Conservation (phyloP, 1,284 basidiomycete genomes). For the Puccinia polysora region DNA sequence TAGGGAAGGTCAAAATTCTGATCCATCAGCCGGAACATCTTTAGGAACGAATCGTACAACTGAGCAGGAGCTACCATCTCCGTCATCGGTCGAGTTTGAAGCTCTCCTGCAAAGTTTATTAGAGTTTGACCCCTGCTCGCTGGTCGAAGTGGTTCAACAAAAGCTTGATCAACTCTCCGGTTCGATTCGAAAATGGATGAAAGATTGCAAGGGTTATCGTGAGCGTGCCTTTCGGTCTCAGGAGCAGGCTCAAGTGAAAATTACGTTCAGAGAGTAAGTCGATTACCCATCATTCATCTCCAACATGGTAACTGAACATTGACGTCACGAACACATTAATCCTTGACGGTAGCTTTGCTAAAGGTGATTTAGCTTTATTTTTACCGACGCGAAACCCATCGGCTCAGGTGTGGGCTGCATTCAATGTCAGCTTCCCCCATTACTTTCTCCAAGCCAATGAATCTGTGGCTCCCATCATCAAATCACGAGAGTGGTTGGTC, state of each 20-base stretch:
- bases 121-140: conserved; percentile 73
- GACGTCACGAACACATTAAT: neutral
- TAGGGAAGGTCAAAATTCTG: conserved; percentile 46
- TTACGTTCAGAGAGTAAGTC: conserved; percentile 71
- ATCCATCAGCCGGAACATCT: conserved; percentile 44
- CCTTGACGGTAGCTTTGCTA: conserved; percentile 60
- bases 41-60: conserved; percentile 10
- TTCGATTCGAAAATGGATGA: conserved; percentile 90
- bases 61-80: conserved; percentile 46
- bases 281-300: too few species aligned
- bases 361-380: conserved; percentile 90
- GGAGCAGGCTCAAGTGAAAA: conserved; percentile 62
- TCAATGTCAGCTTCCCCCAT: conserved; percentile 94
- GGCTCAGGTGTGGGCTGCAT: conserved; percentile 92
- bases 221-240: conserved; percentile 66
- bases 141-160: conserved; percentile 72
- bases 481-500: conserved; percentile 53
- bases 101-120: conserved; percentile 65
- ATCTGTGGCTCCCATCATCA: conserved; percentile 69
- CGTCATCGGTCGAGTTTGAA: conserved; percentile 59
- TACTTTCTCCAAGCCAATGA: conserved; percentile 87
- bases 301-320: neutral
- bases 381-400: conserved; percentile 88
- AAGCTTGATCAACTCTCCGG: conserved; percentile 61
- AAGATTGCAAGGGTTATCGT: conserved; percentile 87